Evolutionary conservation across 371 early-diverging fungal species (phyloP), one percentile per base, ranked within the genome.

Genomic region (Rhizopus stolonifer): DNA sequence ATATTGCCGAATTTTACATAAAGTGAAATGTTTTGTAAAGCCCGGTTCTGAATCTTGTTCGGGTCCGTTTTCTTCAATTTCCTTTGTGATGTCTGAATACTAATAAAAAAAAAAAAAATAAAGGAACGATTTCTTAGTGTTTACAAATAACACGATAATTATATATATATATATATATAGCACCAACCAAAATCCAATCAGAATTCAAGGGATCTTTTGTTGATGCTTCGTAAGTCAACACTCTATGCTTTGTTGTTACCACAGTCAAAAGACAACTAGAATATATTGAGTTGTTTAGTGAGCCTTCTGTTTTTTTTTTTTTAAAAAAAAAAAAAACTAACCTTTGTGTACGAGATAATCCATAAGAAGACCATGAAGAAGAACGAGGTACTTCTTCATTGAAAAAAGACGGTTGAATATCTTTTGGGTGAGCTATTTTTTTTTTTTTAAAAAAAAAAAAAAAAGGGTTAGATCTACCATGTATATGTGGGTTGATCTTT

Each of bases 221-320:
- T 4, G 63, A 58, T 3, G 33, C 39, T 40, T 63, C 53, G 45
- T 66, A 72, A 8, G 60, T 33, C 19, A 61, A 17, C 4, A 69
- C 60, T 39, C 69, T 46, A 33, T 72, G 69, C 18, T 66, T 63
- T 3, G 72, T 66, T 0, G 72, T 72, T 1, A 72, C 44, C 1
- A 64, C 72, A 6, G 61, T 49, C 42, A 72, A 54, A 46, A 66
- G 25, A 9, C 67, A 69, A 15, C 72, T 70, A 53, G n/a, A n/a
- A n/a, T n/a, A n/a, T n/a, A n/a, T n/a, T n/a, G n/a, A n/a, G n/a
- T n/a, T n/a, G n/a, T n/a, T n/a, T n/a, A n/a, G n/a, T n/a, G n/a
- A n/a, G n/a, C n/a, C n/a, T n/a, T n/a, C n/a, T n/a, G n/a, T n/a
- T n/a, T n/a, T n/a, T n/a, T n/a, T n/a, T n/a, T n/a, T n/a, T n/a